Evolutionary conservation across 306 rosid species (phyloP).

Genomic region (Purshia tridentata): DNA sequence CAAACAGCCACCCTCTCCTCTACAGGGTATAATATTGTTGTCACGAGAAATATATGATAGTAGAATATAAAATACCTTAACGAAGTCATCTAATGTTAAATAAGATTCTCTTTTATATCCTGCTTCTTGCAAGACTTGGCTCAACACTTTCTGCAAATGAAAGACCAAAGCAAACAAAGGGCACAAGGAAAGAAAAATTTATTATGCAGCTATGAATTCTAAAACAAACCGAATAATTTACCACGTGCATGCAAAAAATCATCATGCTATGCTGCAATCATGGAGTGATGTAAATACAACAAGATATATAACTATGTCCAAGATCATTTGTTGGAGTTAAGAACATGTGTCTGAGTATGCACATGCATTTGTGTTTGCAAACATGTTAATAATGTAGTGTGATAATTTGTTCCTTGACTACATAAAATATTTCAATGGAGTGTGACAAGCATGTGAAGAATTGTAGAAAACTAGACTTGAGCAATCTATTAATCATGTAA

Average conservation of each 20-base stretch:
- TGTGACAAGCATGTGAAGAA: conserved; percentile 12
- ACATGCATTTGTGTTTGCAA: too few relatives aligned
- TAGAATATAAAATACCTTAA: conserved; percentile 51
- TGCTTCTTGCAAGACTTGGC: conserved; percentile 69
- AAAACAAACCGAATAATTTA: conserved; percentile 7
- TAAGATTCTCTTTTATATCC: conserved; percentile 67
- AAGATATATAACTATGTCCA: not conserved
- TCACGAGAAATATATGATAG: conserved; percentile 6
- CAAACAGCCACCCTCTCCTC: too few relatives aligned
- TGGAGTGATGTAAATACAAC: not conserved
- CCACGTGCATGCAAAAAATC: not conserved
- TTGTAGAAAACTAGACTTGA: not conserved
- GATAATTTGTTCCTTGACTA: not conserved
- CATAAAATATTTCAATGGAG: not conserved
- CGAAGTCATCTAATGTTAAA: conserved; percentile 67
- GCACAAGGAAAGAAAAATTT: conserved; percentile 9
- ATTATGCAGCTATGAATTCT: conserved; percentile 5
- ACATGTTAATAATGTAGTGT: not conserved
- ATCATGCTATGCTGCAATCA: not conserved
- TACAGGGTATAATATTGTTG: not conserved
- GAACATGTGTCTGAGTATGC: too few relatives aligned
- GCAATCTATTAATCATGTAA: not conserved
- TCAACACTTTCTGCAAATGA: conserved; percentile 59
- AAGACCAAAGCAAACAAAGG: conserved; percentile 14
- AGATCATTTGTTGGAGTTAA: not conserved